Evolutionary conservation across 2,329 filamentous ascomycete genomes (phyloP), one percentile per base, ranked within the genome.

Genomic region (Fusarium sarcochroum): DNA sequence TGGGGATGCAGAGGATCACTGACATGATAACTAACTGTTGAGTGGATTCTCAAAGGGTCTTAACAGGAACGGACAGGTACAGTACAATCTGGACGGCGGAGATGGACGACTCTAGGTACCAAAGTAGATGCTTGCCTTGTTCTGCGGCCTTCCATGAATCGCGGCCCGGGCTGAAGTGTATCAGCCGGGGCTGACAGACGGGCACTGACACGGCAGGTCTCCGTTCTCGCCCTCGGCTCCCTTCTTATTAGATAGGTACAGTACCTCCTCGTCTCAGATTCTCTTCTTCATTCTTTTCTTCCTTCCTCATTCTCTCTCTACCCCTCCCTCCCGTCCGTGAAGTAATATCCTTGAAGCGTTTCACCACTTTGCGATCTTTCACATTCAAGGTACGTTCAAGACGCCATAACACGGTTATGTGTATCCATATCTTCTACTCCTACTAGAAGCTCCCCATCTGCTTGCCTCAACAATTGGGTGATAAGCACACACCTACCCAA

Each of bases 121-220:
- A 30, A 23, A 18, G 25, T 42, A n/a, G 46, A 50, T 56, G 42
- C 50, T 30, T 66, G 32, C 40, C 53, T 48, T 38, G 27, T 58
- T 71, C 68, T 57, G 63, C 41, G 46, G 54, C 50, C 58, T 67
- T 71, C 68, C 59, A 70, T 71, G 62, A 66, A 70, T 69, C 58
- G 53, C 32, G 53, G 49, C 35, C 50, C 40, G 30, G 27, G 58
- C 38, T 41, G 54, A 52, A 53, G 38, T 49, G 47, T 32, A 69
- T 62, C 63, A 58, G 49, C 56, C 52, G 32, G 51, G 40, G 52
- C 10, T 64, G 55, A 52, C 58, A 65, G 38, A 52, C 58, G 35
- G 30, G 11, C 53, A 53, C 47, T 52, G 68, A 63, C 68, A 63
- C 60, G 62, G 62, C 54, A 52, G 66, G 41, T 48, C 32, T 46